These are phyloP conservation scores for Salix viminalis DNA, from an alignment of 345 rosid species.

Conservation along the genomic window DNA sequence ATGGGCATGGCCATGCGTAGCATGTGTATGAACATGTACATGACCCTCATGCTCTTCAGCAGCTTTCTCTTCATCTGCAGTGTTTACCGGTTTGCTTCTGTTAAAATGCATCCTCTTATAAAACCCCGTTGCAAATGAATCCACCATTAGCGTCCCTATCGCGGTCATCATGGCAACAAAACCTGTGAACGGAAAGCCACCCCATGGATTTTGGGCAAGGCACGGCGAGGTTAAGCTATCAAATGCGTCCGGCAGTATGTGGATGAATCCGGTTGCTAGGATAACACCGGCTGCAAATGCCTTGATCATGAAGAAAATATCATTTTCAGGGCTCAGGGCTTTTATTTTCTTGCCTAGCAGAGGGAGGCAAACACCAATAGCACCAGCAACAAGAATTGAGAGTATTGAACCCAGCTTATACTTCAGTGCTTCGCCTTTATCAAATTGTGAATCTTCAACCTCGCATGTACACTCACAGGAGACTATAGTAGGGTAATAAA, in stretches of 20 bases:
- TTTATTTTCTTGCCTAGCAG: slow-evolving; percentile 34
- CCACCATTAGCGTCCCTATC: slow-evolving; percentile 53
- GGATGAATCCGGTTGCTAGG: slow-evolving; percentile 58
- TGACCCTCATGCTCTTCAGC: slow-evolving; percentile 36
- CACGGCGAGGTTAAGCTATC: slow-evolving; percentile 51
- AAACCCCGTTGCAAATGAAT: slow-evolving; percentile 45
- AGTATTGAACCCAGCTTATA: slow-evolving; percentile 43
- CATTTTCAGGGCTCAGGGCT: slow-evolving; percentile 43
- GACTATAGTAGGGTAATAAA: slow-evolving; percentile 14
- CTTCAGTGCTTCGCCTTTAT: slow-evolving; percentile 27
- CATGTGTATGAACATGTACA: slow-evolving; percentile 60
- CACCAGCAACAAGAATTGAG: slow-evolving; percentile 52
- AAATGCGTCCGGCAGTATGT: slow-evolving; percentile 62
- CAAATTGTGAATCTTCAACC: background rate
- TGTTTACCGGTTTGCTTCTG: slow-evolving; percentile 15
- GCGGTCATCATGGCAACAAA: slow-evolving; percentile 58
- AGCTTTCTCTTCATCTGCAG: slow-evolving; percentile 36
- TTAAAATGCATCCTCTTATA: slow-evolving; percentile 39
- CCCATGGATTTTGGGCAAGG: slow-evolving; percentile 41
- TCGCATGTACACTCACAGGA: slow-evolving; percentile 29
- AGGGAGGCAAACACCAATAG: slow-evolving; percentile 51
- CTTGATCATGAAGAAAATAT: slow-evolving; percentile 54
- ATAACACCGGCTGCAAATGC: slow-evolving; percentile 70
- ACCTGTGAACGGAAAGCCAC: slow-evolving; percentile 52
- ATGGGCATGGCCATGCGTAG: slow-evolving; percentile 62